Conservation (phyloP, 495 filamentous ascomycete genomes). For the Xylaria venustula region DNA sequence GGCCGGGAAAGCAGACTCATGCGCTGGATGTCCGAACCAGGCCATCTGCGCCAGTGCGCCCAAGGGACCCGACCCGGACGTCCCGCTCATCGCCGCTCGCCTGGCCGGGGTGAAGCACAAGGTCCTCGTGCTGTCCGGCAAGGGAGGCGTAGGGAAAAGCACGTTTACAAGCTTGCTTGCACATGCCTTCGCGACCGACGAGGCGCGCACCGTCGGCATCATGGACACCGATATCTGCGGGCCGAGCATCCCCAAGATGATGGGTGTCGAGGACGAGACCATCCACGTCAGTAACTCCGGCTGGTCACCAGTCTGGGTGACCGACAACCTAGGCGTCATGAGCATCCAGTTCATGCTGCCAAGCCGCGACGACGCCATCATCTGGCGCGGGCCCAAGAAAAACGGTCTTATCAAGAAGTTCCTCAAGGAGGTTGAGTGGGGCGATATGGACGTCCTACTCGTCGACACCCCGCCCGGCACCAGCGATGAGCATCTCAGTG, state of each 20-base stretch:
- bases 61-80: slow-evolving; percentile 94
- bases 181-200: slow-evolving; percentile 79
- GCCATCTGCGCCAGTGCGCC: slow-evolving; percentile 89
- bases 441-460: slow-evolving; percentile 85
- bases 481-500: slow-evolving; percentile 88
- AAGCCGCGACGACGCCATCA: slow-evolving; percentile 86
- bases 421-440: slow-evolving; percentile 96
- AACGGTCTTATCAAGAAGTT: slow-evolving; percentile 98
- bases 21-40: slow-evolving; percentile 94
- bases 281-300: slow-evolving; percentile 80
- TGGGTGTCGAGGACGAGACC: slow-evolving; percentile 89
- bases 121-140: slow-evolving; percentile 86
- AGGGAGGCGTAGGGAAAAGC: slow-evolving; percentile 94
- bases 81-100: slow-evolving; percentile 80
- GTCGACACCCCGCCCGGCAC: slow-evolving; percentile 96
- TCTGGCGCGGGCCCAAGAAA: slow-evolving; percentile 97
- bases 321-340: slow-evolving; percentile 91
- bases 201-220: slow-evolving; percentile 73
- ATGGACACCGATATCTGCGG: slow-evolving; percentile 98
- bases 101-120: slow-evolving; percentile 84
- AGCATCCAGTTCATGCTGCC: slow-evolving; percentile 97
- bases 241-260: slow-evolving; percentile 94
- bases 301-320: slow-evolving; percentile 92
- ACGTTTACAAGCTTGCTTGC: slow-evolving; percentile 87
- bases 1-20: slow-evolving; percentile 84